Evolutionary conservation across 1,139 yeast species (phyloP).

Genomic region (Wickerhamomyces sp.): DNA sequence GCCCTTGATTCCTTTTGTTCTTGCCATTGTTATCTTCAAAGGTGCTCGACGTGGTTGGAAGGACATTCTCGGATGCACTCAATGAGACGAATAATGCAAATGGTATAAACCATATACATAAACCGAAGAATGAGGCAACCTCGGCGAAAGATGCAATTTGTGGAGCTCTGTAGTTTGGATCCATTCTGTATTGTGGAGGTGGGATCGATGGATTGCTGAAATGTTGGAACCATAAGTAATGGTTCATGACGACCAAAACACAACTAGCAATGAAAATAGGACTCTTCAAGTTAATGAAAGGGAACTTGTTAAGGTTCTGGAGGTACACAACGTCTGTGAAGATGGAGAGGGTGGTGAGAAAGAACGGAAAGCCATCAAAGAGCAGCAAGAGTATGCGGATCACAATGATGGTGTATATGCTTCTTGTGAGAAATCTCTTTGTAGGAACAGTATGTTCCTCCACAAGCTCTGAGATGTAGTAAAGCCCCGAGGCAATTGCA

Average conservation of each 20-base stretch:
- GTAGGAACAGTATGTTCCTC: constrained; percentile 93
- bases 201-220: constrained; percentile 65
- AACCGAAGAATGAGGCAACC: constrained; percentile 89
- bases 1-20: constrained; percentile 40
- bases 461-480: constrained; percentile 85
- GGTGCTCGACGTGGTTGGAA: constrained; percentile 48
- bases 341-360: constrained; percentile 60
- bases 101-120: constrained; percentile 92
- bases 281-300: constrained; percentile 71
- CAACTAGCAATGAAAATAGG: constrained; percentile 71
- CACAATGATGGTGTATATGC: constrained; percentile 57
- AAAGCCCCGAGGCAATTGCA: constrained; percentile 83
- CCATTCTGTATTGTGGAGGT: constrained; percentile 46
- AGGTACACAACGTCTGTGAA: constrained; percentile 67
- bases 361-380: constrained; percentile 76
- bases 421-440: constrained; percentile 56
- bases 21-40: constrained; percentile 28
- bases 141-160: constrained; percentile 79
- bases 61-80: constrained; percentile 86
- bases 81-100: constrained; percentile 87
- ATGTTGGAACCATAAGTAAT: constrained; percentile 85
- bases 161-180: constrained; percentile 58
- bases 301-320: constrained; percentile 76
- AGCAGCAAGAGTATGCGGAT: constrained; percentile 53
- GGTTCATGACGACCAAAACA: constrained; percentile 70